A percentile compares a stretch with the other conserved stretches of the same genome.
Conservation (phyloP, 768 basidiomycete species). For the Peribolospora kevripleyi region DNA sequence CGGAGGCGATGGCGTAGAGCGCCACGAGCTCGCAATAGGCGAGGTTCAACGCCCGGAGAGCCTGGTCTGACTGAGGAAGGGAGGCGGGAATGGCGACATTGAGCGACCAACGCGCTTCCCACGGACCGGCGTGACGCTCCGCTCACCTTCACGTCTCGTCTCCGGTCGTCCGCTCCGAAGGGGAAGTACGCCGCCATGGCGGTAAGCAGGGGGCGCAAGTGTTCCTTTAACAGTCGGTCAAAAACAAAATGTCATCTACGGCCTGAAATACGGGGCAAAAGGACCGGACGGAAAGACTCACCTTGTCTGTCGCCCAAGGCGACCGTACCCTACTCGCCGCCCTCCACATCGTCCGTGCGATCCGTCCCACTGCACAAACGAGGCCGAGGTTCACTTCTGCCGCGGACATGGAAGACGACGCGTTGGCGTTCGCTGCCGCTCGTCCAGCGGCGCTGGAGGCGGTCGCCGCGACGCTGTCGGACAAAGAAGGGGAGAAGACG, state of each 20-base stretch:
- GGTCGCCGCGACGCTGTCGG: not conserved
- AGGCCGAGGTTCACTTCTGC: slow-evolving; percentile 2
- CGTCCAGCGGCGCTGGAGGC: not conserved
- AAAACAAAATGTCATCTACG: slow-evolving; percentile 3
- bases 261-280: not conserved
- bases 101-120: too few species aligned
- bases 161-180: slow-evolving; percentile 27
- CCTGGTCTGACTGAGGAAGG: not conserved
- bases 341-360: slow-evolving; percentile 38
- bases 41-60: slow-evolving; percentile 42
- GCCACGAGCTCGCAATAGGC: slow-evolving; percentile 55
- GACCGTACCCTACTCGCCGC: slow-evolving; percentile 17
- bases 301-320: not conserved
- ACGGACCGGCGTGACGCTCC: too few species aligned
- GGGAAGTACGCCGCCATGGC: slow-evolving; percentile 73
- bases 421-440: slow-evolving; percentile 1
- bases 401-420: not conserved
- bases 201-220: slow-evolving; percentile 26
- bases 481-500: slow-evolving; percentile 39
- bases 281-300: not conserved
- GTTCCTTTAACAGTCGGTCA: slow-evolving; percentile 4
- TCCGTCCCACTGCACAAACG: slow-evolving; percentile 32
- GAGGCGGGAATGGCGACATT: not conserved
- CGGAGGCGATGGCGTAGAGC: slow-evolving; percentile 23
- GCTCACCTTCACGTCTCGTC: not conserved